phyloP scores from a whole-genome alignment of 164 flowering plant species.

The Vitis vinifera region ASM3070453v1 NC_081810.1:22396001-22396500 shows the following conservation, averaged over 20 bases:
- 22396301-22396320: background rate
- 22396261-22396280: background rate
- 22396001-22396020: conserved; percentile 14
- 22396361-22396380: no score
- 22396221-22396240: conserved; percentile 30
- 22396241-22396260: conserved; percentile 17
- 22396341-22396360: no score
- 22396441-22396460: no score
- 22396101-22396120: conserved; percentile 12
- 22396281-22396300: no score
- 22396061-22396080: conserved; percentile 29
- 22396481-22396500: no score
- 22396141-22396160: conserved; percentile 34
- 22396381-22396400: no score
- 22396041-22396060: conserved; percentile 20
- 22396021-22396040: conserved; percentile 11
- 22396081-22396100: conserved; percentile 23
- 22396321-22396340: no score
- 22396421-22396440: no score
- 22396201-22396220: conserved; percentile 22
- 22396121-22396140: conserved; percentile 39
- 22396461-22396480: no score
- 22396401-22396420: no score
- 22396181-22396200: conserved; percentile 26
- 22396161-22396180: conserved; percentile 35